Base-by-base conservation (phyloP, 352 stramenopile species). In the Phytophthora brassicae region DNA sequence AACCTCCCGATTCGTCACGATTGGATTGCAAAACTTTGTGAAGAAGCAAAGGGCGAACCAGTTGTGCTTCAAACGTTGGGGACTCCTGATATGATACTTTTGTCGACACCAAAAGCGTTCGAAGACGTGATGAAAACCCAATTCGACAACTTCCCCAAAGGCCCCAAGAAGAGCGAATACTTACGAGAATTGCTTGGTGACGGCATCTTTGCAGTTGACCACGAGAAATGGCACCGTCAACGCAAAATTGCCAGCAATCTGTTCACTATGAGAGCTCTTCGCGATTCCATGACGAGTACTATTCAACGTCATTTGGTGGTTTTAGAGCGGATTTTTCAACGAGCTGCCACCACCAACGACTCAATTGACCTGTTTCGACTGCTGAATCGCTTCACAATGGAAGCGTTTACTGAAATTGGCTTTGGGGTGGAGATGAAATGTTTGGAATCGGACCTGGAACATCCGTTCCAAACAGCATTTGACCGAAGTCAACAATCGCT, bases 141-240 rank as follows among this genome's bases (percentile, higher is more conserved):
- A 17, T 95, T 93, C 47, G 72, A 82, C 29, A 83, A 72, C 48
- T 94, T 92, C 56, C 60, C 70, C 2, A 95, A 95, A 65, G 84
- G 66, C 33, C 35, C 63, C 2, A 65, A 67, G 48, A 70, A 72
- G 36, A 43, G 38, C 7, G 64, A 66, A 42, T 72, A 67, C 48
- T 29, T 89, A 13, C 43, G 45, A 6, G 74, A 85, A 42, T 20
- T 86, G 12, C 52, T 84, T 6, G 68, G 76, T 47, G 66, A 88
- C 41, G 76, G 72, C n/a, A 86, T 86, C 38, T 85, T 88, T 31
- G 76, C 72, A 16, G 74, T 81, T 1, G 74, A 86, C 36, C 47
- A 68, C 20, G 56, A 64, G 38, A 73, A 75, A 57, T 89, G 73
- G 80, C 43, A 75, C 11, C 74, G 66, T 41, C 77, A 89, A 46